Conservation (phyloP, 768 basidiomycete genomes). For the Lactifluus echinatus region DNA sequence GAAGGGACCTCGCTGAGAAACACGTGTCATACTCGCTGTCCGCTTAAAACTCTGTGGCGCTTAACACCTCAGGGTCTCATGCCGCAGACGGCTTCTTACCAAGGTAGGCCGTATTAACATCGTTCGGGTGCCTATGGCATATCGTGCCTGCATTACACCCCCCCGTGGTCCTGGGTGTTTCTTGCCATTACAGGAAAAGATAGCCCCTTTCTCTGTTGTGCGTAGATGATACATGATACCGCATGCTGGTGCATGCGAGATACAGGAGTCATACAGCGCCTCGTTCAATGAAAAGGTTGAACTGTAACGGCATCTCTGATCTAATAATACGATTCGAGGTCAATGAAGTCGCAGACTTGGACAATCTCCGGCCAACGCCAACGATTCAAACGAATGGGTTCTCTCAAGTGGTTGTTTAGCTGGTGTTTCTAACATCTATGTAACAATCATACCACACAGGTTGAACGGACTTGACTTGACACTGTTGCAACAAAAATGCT, state of each 20-base stretch:
- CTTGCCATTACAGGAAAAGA: neutral
- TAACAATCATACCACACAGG: no score
- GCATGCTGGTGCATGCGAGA: neutral
- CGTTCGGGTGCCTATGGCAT: neutral
- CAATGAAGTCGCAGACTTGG: neutral
- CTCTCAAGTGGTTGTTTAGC: no score
- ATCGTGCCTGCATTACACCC: neutral
- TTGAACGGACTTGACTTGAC: no score
- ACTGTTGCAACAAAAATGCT: no score
- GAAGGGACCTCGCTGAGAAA: no score
- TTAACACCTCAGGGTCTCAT: slow-evolving; percentile 4
- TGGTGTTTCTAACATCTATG: no score
- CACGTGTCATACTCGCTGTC: no score
- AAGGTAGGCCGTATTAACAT: neutral
- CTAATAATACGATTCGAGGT: neutral
- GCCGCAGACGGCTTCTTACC: neutral
- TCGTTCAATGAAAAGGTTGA: neutral
- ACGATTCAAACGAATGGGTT: neutral
- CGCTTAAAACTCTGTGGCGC: neutral
- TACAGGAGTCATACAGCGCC: neutral
- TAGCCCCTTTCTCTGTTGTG: neutral
- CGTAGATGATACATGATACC: no score
- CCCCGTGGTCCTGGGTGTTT: neutral
- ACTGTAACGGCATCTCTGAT: neutral
- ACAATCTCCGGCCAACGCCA: neutral